A percentile compares a stretch with the other conserved stretches of the same genome.
Evolutionary conservation across 345 rosid species (phyloP).

Genomic region (Pugionium dolabratum): DNA sequence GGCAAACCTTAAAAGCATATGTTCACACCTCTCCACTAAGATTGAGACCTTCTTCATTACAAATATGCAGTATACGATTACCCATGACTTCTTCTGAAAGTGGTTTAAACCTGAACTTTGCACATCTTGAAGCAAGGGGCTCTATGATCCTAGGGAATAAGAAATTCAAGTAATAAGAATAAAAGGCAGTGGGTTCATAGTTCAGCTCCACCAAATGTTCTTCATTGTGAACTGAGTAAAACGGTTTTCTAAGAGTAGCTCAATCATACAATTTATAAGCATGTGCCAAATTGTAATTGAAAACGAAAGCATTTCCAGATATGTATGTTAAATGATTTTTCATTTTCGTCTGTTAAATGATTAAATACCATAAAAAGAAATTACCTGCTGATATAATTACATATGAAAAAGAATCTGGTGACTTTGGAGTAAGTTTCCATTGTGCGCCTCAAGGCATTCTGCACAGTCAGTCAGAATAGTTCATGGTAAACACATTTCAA

Average conservation of each 20-base stretch:
- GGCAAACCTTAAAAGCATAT: constrained; percentile 29
- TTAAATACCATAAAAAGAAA: constrained; percentile 4
- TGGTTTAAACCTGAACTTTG: constrained; percentile 97
- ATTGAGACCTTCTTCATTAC: constrained; percentile 78
- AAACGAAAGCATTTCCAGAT: background rate
- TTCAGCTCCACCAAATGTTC: background rate
- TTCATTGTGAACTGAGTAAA: background rate
- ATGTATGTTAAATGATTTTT: no score
- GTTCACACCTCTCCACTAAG: constrained; percentile 68
- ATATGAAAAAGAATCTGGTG: constrained; percentile 91
- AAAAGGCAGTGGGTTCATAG: constrained; percentile 14
- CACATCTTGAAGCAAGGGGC: constrained; percentile 99
- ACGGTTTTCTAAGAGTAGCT: background rate
- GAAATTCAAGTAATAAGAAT: constrained; percentile 24
- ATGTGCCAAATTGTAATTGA: background rate
- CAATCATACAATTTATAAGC: constrained; percentile 1
- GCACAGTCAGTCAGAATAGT: constrained; percentile 12
- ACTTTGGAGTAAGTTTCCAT: constrained; percentile 98
- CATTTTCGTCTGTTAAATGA: no score
- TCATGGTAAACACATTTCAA: constrained; percentile 12
- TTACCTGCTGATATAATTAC: constrained; percentile 97
- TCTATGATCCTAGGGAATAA: constrained; percentile 73
- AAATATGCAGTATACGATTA: constrained; percentile 76
- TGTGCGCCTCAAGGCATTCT: constrained; percentile 94
- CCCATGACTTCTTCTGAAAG: constrained; percentile 90